A percentile compares a stretch with the other conserved stretches of the same genome.
Conservation (phyloP, 345 rosid genomes). For the Murraya paniculata region DNA sequence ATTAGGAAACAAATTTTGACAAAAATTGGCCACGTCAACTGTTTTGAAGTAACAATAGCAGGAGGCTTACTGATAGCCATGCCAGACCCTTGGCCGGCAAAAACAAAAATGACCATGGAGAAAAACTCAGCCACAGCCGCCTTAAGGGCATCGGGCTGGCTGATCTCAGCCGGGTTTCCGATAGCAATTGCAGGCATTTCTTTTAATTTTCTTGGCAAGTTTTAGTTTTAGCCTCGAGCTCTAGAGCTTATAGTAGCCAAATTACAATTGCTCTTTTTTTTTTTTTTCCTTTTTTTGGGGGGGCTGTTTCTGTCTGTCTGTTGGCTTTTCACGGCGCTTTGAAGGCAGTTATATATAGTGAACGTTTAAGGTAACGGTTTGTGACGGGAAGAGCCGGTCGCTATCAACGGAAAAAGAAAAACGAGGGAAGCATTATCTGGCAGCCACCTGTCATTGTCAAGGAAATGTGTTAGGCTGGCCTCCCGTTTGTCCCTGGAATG, state of each 20-base stretch:
- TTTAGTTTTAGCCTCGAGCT: constrained; percentile 4
- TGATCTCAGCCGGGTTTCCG: constrained; percentile 44
- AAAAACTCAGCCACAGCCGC: constrained; percentile 71
- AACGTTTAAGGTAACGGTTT: background rate
- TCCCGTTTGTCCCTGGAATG: constrained; percentile 10
- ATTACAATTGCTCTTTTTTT: background rate
- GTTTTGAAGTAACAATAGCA: background rate
- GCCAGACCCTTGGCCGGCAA: constrained; percentile 80
- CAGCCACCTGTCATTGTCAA: constrained; percentile 27
- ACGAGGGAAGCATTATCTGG: background rate
- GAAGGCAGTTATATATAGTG: constrained; percentile 21
- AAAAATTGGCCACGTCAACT: background rate
- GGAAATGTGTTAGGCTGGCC: constrained; percentile 23
- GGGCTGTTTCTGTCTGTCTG: background rate
- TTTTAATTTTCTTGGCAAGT: background rate
- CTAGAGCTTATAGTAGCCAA: background rate
- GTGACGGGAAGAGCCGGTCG: constrained; percentile 19
- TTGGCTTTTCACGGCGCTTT: background rate
- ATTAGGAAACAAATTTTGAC: background rate
- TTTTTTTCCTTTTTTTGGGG: too few relatives aligned
- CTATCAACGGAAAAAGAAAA: constrained; percentile 2
- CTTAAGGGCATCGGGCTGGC: constrained; percentile 45
- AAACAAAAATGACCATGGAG: constrained; percentile 66
- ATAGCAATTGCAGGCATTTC: constrained; percentile 53
- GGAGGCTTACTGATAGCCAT: constrained; percentile 57